These are phyloP conservation scores for Hordeum pubiflorum DNA, from an alignment of 202 grass and related monocot genomes.

Conservation along the genomic window DNA sequence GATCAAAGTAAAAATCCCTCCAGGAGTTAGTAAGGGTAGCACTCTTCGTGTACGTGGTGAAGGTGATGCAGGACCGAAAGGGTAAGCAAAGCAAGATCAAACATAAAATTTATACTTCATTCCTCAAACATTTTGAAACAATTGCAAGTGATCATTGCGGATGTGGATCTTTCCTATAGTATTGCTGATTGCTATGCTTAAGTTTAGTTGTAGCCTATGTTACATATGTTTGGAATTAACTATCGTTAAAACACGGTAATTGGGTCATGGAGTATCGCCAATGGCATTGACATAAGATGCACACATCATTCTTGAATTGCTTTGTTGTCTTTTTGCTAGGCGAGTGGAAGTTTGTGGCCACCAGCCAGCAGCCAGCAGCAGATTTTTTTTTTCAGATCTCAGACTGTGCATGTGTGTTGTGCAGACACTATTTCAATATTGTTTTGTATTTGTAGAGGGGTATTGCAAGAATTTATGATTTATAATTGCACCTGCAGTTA, in stretches of 20 bases:
- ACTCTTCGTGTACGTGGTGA: slow-evolving; percentile 97
- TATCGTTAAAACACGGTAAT: neutral
- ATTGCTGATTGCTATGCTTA: neutral
- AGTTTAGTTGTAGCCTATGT: slow-evolving; percentile 4
- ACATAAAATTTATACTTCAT: slow-evolving; percentile 5
- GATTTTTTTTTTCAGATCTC: neutral
- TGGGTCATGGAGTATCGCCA: neutral
- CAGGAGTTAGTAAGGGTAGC: slow-evolving; percentile 95
- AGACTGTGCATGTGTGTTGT: neutral
- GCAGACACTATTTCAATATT: neutral
- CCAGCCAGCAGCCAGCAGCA: neutral
- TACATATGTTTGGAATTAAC: neutral
- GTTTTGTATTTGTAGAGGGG: neutral
- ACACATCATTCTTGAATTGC: slow-evolving; percentile 1
- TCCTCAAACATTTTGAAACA: neutral
- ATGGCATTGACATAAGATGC: neutral
- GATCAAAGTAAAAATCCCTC: slow-evolving; percentile 95
- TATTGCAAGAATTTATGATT: neutral
- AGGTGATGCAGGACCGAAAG: slow-evolving; percentile 96
- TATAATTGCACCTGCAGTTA: slow-evolving; percentile 3
- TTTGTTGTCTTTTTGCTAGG: neutral
- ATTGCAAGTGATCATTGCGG: slow-evolving; percentile 5
- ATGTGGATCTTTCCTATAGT: neutral
- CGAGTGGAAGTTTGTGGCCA: neutral
- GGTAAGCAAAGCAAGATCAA: slow-evolving; percentile 43